phyloP scores from a whole-genome alignment of 306 rosid species.

The Fagus sylvatica region DNA sequence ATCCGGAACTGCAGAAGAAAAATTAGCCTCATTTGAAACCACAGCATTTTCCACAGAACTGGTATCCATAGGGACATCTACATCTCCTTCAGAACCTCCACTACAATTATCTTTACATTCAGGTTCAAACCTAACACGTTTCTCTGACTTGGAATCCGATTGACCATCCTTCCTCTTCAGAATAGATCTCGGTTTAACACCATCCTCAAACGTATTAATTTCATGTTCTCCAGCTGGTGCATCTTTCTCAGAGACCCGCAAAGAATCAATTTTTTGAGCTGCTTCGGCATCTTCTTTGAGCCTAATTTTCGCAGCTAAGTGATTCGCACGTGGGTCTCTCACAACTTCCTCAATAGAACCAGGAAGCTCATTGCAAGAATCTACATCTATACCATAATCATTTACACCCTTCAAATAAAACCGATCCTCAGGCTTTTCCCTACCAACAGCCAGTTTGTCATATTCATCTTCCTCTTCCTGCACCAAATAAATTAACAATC shows the following conservation, averaged over 20 bases:
- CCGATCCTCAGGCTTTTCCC: conserved; percentile 57
- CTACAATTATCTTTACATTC: conserved; percentile 40
- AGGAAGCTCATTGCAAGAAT: conserved; percentile 53
- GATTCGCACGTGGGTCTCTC: conserved; percentile 89
- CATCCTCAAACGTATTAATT: conserved; percentile 23
- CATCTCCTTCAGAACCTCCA: conserved; percentile 32
- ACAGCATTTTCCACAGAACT: conserved; percentile 28
- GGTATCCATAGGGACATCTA: conserved; percentile 34
- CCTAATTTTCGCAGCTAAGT: conserved; percentile 71
- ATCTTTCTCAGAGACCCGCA: conserved; percentile 53
- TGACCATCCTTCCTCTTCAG: conserved; percentile 70
- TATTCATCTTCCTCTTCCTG: conserved; percentile 90
- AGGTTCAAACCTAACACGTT: conserved; percentile 85
- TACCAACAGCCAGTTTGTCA: conserved; percentile 84
- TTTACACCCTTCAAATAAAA: conserved; percentile 61
- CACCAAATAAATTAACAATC: conserved; percentile 15
- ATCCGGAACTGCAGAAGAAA: conserved; percentile 71
- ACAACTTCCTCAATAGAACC: conserved; percentile 39
- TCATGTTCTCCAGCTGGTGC: conserved; percentile 14
- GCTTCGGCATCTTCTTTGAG: conserved; percentile 68
- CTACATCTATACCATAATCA: conserved; percentile 68
- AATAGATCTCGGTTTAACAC: conserved; percentile 65
- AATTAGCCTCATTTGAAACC: conserved; percentile 27
- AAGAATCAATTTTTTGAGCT: conserved; percentile 47
- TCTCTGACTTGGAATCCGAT: conserved; percentile 45